Conservation (phyloP, 768 basidiomycete species). For the Termitomyces sp. region DNA sequence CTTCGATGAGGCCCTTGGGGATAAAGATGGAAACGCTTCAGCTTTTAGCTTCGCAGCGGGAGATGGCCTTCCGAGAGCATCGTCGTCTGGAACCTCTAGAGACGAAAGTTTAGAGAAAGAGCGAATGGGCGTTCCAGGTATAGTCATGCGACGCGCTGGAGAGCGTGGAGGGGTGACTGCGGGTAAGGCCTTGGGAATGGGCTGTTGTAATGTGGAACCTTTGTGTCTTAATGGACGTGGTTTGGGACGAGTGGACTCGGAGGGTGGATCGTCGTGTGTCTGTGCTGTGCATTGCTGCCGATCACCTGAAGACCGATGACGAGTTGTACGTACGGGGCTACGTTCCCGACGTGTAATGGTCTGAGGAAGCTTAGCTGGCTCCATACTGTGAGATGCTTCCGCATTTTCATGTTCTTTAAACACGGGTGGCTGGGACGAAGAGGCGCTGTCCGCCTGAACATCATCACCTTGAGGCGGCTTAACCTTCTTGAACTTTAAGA, state of each 20-base stretch:
- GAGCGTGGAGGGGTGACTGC: conserved; percentile 1
- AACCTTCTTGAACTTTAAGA: conserved; percentile 30
- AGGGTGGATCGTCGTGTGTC: not conserved
- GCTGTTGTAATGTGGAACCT: not conserved
- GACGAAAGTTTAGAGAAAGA: not conserved
- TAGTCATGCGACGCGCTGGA: conserved; percentile 9
- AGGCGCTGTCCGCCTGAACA: not conserved
- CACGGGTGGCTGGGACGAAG: not conserved
- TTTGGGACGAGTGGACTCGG: conserved; percentile 8
- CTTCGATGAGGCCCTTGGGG: conserved; percentile 1
- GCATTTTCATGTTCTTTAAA: not conserved
- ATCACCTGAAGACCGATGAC: not conserved
- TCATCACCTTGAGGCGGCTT: conserved; percentile 12
- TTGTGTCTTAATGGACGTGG: conserved; percentile 8
- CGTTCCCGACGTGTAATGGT: not conserved
- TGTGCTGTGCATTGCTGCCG: not conserved
- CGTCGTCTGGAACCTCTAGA: not conserved
- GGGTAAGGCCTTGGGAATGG: not conserved
- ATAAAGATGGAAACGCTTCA: conserved; percentile 20
- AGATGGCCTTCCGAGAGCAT: not conserved
- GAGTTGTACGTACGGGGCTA: not conserved
- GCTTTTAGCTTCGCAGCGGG: conserved; percentile 9
- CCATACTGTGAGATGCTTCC: not conserved
- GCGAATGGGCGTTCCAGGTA: conserved; percentile 3
- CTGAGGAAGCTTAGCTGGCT: not conserved